Evolutionary conservation across 805 yeast species (phyloP), one percentile per base, ranked within the genome.

Genomic region (Kazachstania psychrophila): DNA sequence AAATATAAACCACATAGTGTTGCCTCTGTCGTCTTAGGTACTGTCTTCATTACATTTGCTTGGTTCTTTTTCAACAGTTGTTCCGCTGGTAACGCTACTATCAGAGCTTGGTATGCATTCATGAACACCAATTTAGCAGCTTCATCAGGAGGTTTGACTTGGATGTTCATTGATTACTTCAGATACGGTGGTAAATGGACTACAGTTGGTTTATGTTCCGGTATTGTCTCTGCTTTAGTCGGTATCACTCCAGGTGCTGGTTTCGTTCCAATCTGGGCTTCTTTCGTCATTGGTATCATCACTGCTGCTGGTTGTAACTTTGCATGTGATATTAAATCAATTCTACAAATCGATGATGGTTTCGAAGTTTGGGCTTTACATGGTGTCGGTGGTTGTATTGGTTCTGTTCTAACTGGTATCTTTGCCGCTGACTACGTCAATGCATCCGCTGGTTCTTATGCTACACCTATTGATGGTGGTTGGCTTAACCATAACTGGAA

Each of bases 231-330:
- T 23, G 98, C 97, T 45, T 73, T 89, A 44, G 96, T 92, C 33
- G 92, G 92, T 56, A 79, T 89, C 45, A 89, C 97, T 2, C 97
- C 98, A 33, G 96, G 89, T 45, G 96, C 97, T 15, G 97, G 96
- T 45, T 88, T 68, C 56, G 95, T 89, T 34, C 96, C 96, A 39
- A 77, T 89, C 40, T 89, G 88, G 76, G 75, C 87, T 41, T 74
- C 96, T 2, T 77, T 86, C 31, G 75, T 83, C 42, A 82, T 88
- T 53, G 96, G 96, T 56, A 72, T 75, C 41, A 65, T 86, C 28
- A 76, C 89, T 34, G 89, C 79, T 22, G 56, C 76, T 37, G 77
- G 77, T 26, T 86, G 95, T 66, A 87, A 88, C 70, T 72, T 75
- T 54, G 89, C 94, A 33, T 86, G 85, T 44, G 94, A 84, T 61